Base-by-base conservation (phyloP, 129 eudicot species). In the Mikania micrantha region DNA sequence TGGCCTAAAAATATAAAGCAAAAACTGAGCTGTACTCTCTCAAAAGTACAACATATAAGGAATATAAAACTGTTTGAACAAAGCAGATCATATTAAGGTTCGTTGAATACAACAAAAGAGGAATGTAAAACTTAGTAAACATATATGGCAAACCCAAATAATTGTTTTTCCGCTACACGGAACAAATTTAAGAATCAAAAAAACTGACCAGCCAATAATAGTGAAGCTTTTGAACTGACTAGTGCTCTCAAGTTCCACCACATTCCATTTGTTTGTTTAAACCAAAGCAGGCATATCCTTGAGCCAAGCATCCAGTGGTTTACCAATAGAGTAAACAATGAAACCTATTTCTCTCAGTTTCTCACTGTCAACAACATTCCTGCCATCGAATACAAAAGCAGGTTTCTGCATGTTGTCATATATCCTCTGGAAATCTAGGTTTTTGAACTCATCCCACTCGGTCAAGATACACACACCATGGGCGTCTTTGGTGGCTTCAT, bases 261-360 rank as follows among this genome's bases (percentile, higher is more conserved):
- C 70, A 60, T 47, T 39, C 27, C 52, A 45, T 24, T 17, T 72
- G 29, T n/a, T 59, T 25, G 29, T 61, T 78, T 79, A 89, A 13
- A 82, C 93, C 59, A 84, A 78, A 28, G 95, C 95, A 52, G 89
- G 91, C 91, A 90, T 87, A 84, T 90, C 91, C 81, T 82, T 87
- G 70, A 90, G 91, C 97, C 97, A 90, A 2, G 88, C 87, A 71
- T 90, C 97, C 1, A 90, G 79, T 31, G 97, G 97, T 87, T 90
- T 90, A 69, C 97, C 95, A 35, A 90, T 90, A 2, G 97, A 86
- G 88, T 90, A 90, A 8, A 86, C 97, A 49, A 89, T 89, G 71
- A 89, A 89, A 17, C 96, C 96, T 41, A 89, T 85, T 31, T 89
- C 78, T 75, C 96, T 89, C 56, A 89, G 81, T 77, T 85, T 85